Evolutionary conservation across 2,329 filamentous ascomycete species (phyloP), one percentile per base, ranked within the genome.

Genomic region (Arthrobotrys megalospora): DNA sequence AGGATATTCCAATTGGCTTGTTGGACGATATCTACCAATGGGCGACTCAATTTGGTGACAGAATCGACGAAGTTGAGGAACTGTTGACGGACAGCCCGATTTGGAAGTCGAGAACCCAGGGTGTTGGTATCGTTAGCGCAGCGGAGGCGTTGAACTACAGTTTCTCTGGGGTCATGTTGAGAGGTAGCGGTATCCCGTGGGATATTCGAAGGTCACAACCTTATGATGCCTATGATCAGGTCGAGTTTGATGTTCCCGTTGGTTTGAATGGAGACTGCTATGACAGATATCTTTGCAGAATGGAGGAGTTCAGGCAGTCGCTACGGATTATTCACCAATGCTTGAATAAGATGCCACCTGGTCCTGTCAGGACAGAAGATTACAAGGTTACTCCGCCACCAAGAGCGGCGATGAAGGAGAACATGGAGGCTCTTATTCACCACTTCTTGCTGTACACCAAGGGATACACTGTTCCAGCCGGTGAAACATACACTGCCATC

Each of bases 11-110:
- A 34, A 84, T 97, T 78, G 96, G 96, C 81, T 91, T 99, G 53
- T 90, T 99, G 63, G 96, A 99, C 84, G 96, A 99, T 84, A 99
- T 99, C 83, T 98, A 99, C 87, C 95, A 98, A 86, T 99, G 96
- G 96, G 96, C 96, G 14, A 99, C 96, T 75, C 96, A 99, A 85
- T 99, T 99, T 83, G 93, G 94, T 83, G 96, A 99, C 87, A 94
- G 96, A 82, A 96, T 99, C 83, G 96, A 99, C 84, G 96, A 99
- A 86, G 98, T 96, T 69, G 96, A 99, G 85, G 96, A 99, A 86
- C 92, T 99, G 87, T 89, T 99, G 82, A 99, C 96, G 48, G 96
- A 99, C 85, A 99, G 99, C 89, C 93, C 96, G 84, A 98, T 99
- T 88, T 99, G 96, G 96, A 94, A 96, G 82, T 92, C 94, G 83